phyloP scores from a whole-genome alignment of 345 rosid species.

The Linum trigynum region DNA sequence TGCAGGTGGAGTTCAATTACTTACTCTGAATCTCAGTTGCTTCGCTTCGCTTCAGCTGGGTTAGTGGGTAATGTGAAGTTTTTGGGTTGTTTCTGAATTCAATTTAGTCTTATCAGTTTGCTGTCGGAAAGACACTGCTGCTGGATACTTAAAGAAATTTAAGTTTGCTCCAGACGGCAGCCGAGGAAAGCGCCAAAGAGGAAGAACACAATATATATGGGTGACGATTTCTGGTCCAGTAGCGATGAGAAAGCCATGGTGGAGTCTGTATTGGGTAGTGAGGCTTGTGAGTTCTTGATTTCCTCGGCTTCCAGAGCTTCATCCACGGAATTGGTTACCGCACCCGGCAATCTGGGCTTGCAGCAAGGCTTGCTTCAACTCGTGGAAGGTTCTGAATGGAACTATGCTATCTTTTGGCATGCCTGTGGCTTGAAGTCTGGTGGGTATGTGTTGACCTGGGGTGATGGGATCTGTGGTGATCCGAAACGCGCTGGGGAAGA shows the following conservation, averaged over 20 bases:
- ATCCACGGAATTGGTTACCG: constrained; percentile 30
- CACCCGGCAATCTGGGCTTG: constrained; percentile 46
- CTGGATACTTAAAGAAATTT: constrained; percentile 1
- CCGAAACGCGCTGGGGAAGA: constrained; percentile 13
- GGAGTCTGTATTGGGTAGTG: constrained; percentile 68
- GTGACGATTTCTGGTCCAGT: constrained; percentile 51
- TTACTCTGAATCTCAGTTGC: too few species aligned
- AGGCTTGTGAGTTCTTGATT: constrained; percentile 62
- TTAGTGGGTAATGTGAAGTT: neutral
- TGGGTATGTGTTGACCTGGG: constrained; percentile 66
- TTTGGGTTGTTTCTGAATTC: constrained; percentile 5
- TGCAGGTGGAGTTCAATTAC: neutral
- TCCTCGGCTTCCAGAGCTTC: constrained; percentile 40
- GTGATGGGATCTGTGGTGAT: constrained; percentile 64
- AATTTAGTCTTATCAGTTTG: neutral
- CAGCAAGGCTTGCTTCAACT: constrained; percentile 53
- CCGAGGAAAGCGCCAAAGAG: neutral
- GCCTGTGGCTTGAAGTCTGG: constrained; percentile 50
- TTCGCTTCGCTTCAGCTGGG: too few species aligned
- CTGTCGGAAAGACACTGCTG: too few species aligned
- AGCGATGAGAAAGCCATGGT: constrained; percentile 51
- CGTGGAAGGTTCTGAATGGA: constrained; percentile 69
- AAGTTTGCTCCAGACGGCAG: constrained; percentile 5
- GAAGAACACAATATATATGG: constrained; percentile 36
- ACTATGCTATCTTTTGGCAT: constrained; percentile 67